A percentile compares a stretch with the other conserved stretches of the same genome.
These are phyloP conservation scores for Calonectria pseudoturangicola DNA, from an alignment of 2,329 filamentous ascomycete species.

Conservation along the genomic window DNA sequence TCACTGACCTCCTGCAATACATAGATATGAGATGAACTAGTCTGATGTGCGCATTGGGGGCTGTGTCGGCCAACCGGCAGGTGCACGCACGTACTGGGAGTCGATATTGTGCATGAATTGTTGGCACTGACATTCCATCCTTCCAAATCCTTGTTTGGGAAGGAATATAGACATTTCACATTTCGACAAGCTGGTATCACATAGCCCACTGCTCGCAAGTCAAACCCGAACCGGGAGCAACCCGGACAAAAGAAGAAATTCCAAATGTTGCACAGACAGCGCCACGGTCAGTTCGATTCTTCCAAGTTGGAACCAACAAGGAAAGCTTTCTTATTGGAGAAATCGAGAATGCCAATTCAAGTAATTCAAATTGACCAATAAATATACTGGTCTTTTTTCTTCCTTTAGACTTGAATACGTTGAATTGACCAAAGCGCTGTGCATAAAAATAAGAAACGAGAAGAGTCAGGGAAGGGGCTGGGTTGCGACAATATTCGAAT, in stretches of 20 bases:
- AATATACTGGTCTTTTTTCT: too few species aligned
- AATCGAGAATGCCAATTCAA: too few species aligned
- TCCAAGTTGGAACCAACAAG: too few species aligned
- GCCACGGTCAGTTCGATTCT: too few species aligned
- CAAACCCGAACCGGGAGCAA: slow-evolving; percentile 5
- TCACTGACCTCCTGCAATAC: slow-evolving; percentile 21
- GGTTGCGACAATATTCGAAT: slow-evolving; percentile 28
- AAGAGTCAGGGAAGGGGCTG: slow-evolving; percentile 15
- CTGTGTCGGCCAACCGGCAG: slow-evolving; percentile 4
- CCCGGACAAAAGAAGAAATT: slow-evolving; percentile 10
- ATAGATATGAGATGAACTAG: slow-evolving; percentile 20
- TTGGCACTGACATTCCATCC: slow-evolving; percentile 23
- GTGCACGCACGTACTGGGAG: not conserved
- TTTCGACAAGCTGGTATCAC: not conserved
- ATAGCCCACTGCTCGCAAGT: slow-evolving; percentile 8
- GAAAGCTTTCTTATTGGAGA: too few species aligned
- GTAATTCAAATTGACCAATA: too few species aligned
- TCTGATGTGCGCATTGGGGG: slow-evolving; percentile 6
- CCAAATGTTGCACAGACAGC: slow-evolving; percentile 27
- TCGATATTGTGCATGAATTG: slow-evolving; percentile 4
- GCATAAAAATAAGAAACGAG: slow-evolving; percentile 2
- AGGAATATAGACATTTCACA: not conserved
- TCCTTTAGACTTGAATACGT: too few species aligned
- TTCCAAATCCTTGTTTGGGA: slow-evolving; percentile 15
- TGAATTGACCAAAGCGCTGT: too few species aligned